Evolutionary conservation across 306 rosid genomes (phyloP), one percentile per base, ranked within the genome.

Genomic region (Ceratonia siliqua): DNA sequence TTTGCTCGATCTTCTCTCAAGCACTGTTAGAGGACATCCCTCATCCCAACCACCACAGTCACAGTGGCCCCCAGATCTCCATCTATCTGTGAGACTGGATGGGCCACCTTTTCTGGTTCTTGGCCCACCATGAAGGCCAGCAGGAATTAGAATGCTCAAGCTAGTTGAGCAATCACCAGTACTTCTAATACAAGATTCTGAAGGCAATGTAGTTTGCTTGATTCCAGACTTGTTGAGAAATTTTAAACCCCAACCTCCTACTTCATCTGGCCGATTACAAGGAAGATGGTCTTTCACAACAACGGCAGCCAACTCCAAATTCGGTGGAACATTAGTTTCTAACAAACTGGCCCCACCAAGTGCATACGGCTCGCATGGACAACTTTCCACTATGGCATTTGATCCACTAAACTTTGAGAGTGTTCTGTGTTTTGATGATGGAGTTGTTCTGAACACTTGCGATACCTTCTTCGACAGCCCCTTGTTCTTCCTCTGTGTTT

Each of bases 21-120:
- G 89, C 21, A 92, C 79, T 3, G 97, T 90, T 33, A 95, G 80
- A 65, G 98, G 96, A 68, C 99, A 95, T 63, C 99, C 99, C 63
- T 87, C 79, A 70, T 95, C 99, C 99, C 99, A 95, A 84, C 99
- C 98, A 45, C 98, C 99, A 74, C 99, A 95, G 69, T 92, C 92
- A 58, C 99, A 95, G 45, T 9, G 86, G 48, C 99, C 97, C 5
- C 88, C 91, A 1, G 96, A 92, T 87, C 85, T 81, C 99, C 99
- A 95, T 78, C 98, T 88, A 43, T 95, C 92, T 8, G 72, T 80
- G 77, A 95, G 86, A 83, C 89, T 86, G 10, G 97, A 95, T 25
- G 97, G 98, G 18, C 98, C 99, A 1, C 91, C 85, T 45, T 76
- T 86, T 83, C 89, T 81, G 46, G 82, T 82, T 84, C 87, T 89